phyloP scores from a whole-genome alignment of 495 filamentous ascomycete species.

The Penicillium cataractarum region DNA sequence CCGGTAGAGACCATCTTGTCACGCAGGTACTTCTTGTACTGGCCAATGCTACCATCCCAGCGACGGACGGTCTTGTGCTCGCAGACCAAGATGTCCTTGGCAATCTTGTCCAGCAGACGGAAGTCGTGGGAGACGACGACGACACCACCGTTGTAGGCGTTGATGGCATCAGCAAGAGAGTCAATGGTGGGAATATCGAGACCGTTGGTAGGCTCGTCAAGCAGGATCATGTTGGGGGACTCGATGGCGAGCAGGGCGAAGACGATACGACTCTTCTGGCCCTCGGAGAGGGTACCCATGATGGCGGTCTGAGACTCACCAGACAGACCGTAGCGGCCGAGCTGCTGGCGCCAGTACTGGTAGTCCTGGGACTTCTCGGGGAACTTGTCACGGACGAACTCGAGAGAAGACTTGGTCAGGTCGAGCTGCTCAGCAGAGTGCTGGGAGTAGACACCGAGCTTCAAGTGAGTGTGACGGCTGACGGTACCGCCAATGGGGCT shows the following conservation, averaged over 20 bases:
- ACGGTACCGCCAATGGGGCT: conserved; percentile 82
- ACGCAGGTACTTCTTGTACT: conserved; percentile 97
- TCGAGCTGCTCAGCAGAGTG: conserved; percentile 98
- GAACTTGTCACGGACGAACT: conserved; percentile 98
- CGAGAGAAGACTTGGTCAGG: conserved; percentile 93
- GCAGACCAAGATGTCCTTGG: conserved; percentile 99
- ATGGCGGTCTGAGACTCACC: conserved; percentile 94
- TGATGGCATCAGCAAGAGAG: conserved; percentile 95
- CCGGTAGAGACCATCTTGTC: conserved; percentile 85
- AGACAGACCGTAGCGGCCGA: conserved; percentile 88
- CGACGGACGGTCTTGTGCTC: conserved; percentile 88
- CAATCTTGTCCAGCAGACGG: conserved; percentile 98
- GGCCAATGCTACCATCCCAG: conserved; percentile 88
- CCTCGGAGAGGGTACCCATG: conserved; percentile 97
- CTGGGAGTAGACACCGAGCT: conserved; percentile 96
- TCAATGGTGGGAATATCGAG: conserved; percentile 99
- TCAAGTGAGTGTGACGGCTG: conserved; percentile 93
- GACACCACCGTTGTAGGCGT: conserved; percentile 92
- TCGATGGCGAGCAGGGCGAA: conserved; percentile 97
- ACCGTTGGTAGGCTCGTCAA: conserved; percentile 99
- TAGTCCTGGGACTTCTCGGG: conserved; percentile 87
- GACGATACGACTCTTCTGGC: conserved; percentile 96
- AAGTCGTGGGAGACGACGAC: conserved; percentile 99
- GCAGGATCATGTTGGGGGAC: conserved; percentile 92
- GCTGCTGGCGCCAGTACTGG: conserved; percentile 99